These are phyloP conservation scores for Penicillium sp. DNA, from an alignment of 2,329 filamentous ascomycete genomes.

Conservation along the genomic window DNA sequence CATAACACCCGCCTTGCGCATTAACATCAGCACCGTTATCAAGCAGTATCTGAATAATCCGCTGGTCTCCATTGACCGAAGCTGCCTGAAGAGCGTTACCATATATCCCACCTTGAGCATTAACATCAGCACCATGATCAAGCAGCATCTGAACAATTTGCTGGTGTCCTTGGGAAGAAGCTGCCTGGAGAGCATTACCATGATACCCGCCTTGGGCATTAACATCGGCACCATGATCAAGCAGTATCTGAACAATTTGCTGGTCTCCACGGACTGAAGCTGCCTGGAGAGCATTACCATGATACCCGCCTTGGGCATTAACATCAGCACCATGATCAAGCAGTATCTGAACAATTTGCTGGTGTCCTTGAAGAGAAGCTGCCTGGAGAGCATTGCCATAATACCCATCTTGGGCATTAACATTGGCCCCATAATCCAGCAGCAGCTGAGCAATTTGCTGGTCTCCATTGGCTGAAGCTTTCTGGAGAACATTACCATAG, in stretches of 20 bases:
- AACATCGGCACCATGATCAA: not conserved
- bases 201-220: not conserved
- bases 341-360: slow-evolving; percentile 18
- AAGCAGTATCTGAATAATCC: no score
- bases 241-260: not conserved
- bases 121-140: not conserved
- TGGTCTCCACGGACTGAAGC: not conserved
- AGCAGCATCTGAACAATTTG: not conserved
- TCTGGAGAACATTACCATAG: slow-evolving; percentile 2
- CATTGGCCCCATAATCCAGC: not conserved
- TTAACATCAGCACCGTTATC: no score
- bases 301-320: not conserved
- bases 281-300: not conserved
- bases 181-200: not conserved
- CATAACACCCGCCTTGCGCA: not conserved
- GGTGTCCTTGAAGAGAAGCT: not conserved
- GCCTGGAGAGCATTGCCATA: not conserved
- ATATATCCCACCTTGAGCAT: not conserved
- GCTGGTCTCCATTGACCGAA: no score
- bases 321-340: slow-evolving; percentile 19
- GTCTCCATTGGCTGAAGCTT: not conserved
- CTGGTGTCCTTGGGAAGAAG: not conserved
- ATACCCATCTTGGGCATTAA: not conserved
- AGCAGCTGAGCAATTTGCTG: slow-evolving; percentile 9
- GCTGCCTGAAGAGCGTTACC: no score